Conservation (phyloP, 805 yeast species). For the Starmerella apicola region DNA sequence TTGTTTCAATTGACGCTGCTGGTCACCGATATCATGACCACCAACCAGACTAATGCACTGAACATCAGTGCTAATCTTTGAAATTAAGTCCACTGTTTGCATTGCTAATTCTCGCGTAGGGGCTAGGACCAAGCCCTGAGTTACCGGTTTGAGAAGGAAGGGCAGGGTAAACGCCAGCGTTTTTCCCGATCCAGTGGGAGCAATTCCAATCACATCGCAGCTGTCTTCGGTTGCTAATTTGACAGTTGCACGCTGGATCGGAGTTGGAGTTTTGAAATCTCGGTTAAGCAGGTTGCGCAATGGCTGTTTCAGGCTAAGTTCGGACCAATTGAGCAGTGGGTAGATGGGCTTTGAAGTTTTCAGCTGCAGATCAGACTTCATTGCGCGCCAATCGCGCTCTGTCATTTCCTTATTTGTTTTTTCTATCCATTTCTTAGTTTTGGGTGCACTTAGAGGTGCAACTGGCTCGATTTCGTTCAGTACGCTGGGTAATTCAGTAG, state of each 20-base stretch:
- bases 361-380: slow-evolving; percentile 67
- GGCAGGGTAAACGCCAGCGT: slow-evolving; percentile 78
- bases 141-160: slow-evolving; percentile 40
- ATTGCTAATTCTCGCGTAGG: slow-evolving; percentile 92
- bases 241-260: slow-evolving; percentile 80
- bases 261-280: slow-evolving; percentile 57
- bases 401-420: slow-evolving; percentile 58
- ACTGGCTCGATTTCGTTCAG: too few species aligned
- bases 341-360: slow-evolving; percentile 37
- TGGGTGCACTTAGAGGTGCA: too few species aligned
- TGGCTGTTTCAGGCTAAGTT: neutral
- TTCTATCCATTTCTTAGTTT: slow-evolving; percentile 44
- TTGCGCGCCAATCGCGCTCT: slow-evolving; percentile 77
- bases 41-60: slow-evolving; percentile 62
- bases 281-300: slow-evolving; percentile 38
- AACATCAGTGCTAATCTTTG: slow-evolving; percentile 36
- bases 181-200: slow-evolving; percentile 94
- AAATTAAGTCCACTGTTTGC: slow-evolving; percentile 63
- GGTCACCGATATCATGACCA: slow-evolving; percentile 74
- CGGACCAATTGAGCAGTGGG: slow-evolving; percentile 62
- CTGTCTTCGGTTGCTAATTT: slow-evolving; percentile 49
- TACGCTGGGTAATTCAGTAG: too few species aligned
- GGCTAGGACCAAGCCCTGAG: slow-evolving; percentile 53
- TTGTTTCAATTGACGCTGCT: slow-evolving; percentile 44
- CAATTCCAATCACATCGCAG: slow-evolving; percentile 81